phyloP scores from a whole-genome alignment of 2,329 filamentous ascomycete species.

The Stylonectria norvegica region DNA sequence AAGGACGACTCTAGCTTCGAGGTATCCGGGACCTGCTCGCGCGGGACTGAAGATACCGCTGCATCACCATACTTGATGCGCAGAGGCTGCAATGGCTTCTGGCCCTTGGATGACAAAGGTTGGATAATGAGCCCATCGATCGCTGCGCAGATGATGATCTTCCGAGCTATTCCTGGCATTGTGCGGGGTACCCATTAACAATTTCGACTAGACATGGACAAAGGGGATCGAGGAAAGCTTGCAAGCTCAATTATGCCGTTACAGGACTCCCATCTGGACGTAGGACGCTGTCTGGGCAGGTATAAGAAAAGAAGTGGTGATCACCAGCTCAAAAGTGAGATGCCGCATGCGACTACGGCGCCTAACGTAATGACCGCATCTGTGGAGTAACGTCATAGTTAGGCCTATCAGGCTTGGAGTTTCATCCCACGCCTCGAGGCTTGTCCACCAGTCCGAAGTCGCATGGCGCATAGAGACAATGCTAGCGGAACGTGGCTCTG shows the following conservation, averaged over 20 bases:
- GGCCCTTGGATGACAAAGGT: constrained; percentile 60
- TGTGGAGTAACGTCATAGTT: constrained; percentile 25
- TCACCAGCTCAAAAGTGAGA: constrained; percentile 8
- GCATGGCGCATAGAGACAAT: constrained; percentile 17
- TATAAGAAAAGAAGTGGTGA: constrained; percentile 8
- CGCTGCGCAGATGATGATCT: constrained; percentile 75
- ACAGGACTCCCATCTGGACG: not conserved
- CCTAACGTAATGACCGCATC: constrained; percentile 19
- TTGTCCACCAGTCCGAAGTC: constrained; percentile 15
- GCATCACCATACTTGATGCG: constrained; percentile 67
- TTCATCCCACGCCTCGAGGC: constrained; percentile 11
- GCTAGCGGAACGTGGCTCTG: not conserved
- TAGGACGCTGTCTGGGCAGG: not conserved
- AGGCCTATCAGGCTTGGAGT: constrained; percentile 16
- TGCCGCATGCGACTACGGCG: constrained; percentile 16
- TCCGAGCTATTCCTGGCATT: constrained; percentile 77
- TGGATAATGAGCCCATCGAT: constrained; percentile 81
- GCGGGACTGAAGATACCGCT: constrained; percentile 41
- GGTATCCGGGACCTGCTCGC: constrained; percentile 45
- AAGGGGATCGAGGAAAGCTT: not conserved
- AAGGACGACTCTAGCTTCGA: constrained; percentile 49
- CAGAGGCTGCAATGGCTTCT: constrained; percentile 54
- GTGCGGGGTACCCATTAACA: constrained; percentile 23
- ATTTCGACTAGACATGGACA: too few relatives aligned
- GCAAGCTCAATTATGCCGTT: not conserved